Conservation (phyloP, 129 eudicot genomes). For the Artemisia argyi region DNA sequence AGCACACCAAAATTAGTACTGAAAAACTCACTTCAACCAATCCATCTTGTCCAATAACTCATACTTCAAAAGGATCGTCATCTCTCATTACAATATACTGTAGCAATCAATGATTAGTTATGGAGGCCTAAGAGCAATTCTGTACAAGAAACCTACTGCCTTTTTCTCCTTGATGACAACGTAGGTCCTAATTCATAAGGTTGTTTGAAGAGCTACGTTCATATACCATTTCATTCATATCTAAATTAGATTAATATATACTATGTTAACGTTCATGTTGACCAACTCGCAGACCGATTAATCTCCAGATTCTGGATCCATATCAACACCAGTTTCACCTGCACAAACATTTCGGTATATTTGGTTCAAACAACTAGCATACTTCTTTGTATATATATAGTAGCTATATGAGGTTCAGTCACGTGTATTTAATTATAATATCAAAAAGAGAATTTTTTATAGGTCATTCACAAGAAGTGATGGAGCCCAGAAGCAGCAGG, state of each 20-base stretch:
- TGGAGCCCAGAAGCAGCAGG: no score
- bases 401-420: neutral
- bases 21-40: neutral
- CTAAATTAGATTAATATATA: neutral
- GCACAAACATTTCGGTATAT: neutral
- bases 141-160: conserved; percentile 1
- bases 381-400: neutral
- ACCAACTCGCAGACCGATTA: neutral
- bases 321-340: conserved; percentile 3
- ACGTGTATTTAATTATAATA: neutral
- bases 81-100: neutral
- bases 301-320: conserved; percentile 12
- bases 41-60: neutral
- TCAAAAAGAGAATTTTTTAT: neutral
- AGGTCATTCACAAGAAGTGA: neutral
- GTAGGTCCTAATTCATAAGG: neutral
- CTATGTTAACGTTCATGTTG: neutral
- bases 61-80: neutral
- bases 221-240: neutral
- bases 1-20: neutral
- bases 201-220: neutral
- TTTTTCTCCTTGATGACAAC: neutral
- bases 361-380: neutral
- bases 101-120: neutral
- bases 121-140: neutral